phyloP scores from a whole-genome alignment of 2,329 filamentous ascomycete species.

The Aspergillus sp. region DNA sequence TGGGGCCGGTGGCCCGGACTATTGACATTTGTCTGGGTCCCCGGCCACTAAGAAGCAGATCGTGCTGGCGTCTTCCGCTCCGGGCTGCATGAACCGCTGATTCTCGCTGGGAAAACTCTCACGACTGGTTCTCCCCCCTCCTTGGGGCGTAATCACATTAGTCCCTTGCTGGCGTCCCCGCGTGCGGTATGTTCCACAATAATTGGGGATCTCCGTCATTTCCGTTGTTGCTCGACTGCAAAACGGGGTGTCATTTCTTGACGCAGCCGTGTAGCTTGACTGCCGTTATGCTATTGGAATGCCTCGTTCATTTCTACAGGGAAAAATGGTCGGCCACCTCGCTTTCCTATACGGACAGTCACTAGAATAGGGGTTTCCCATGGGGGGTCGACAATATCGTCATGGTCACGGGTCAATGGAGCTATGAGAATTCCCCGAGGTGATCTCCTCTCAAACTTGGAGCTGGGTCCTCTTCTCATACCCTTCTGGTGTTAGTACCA shows the following conservation, averaged over 20 bases:
- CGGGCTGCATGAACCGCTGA: conserved; percentile 23
- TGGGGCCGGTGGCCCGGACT: conserved; percentile 16
- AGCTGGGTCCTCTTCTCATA: conserved; percentile 1
- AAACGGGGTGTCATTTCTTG: background rate
- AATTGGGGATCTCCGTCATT: conserved; percentile 4
- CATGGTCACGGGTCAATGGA: background rate
- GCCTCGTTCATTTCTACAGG: background rate
- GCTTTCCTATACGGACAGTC: background rate
- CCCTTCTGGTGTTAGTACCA: conserved; percentile 5
- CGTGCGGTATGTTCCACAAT: conserved; percentile 31
- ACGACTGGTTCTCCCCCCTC: background rate
- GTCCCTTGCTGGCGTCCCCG: conserved; percentile 30
- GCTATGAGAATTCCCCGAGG: conserved; percentile 11
- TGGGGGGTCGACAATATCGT: background rate
- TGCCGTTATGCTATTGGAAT: background rate
- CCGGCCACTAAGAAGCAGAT: conserved; percentile 21
- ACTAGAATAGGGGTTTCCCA: background rate
- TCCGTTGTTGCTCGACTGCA: background rate
- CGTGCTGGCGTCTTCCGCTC: conserved; percentile 21
- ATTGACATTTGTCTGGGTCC: conserved; percentile 17
- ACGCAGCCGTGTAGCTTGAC: background rate
- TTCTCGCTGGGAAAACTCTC: conserved; percentile 14
- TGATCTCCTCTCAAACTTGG: background rate
- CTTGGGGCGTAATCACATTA: conserved; percentile 3
- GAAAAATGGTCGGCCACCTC: background rate